These are phyloP conservation scores for Diaporthe ampelina DNA, from an alignment of 2,329 filamentous ascomycete genomes.

Conservation along the genomic window DNA sequence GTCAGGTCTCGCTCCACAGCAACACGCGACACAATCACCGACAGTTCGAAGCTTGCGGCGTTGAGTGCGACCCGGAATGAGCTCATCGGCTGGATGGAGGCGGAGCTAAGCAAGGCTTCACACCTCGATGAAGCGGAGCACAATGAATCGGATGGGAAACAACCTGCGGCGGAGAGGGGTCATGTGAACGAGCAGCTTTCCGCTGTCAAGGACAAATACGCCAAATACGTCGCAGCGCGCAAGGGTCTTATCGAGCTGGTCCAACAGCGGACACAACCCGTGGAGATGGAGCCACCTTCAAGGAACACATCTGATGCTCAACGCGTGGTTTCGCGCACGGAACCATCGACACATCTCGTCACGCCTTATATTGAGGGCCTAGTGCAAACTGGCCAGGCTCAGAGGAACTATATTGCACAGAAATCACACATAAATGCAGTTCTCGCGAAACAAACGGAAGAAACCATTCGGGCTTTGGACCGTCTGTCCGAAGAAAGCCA, in stretches of 20 bases:
- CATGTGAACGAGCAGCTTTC: conserved; percentile 58
- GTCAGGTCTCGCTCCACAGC: conserved; percentile 56
- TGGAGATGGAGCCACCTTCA: conserved; percentile 44
- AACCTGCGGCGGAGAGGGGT: conserved; percentile 39
- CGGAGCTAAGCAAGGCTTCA: conserved; percentile 69
- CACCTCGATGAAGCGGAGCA: conserved; percentile 45
- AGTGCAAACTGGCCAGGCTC: conserved; percentile 65
- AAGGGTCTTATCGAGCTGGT: conserved; percentile 61
- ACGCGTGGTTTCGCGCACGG: conserved; percentile 30
- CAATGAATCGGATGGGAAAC: conserved; percentile 38
- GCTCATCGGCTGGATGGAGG: conserved; percentile 76
- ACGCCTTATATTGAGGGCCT: conserved; percentile 70
- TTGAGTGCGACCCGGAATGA: conserved; percentile 69
- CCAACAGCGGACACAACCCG: conserved; percentile 50
- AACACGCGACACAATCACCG: conserved; percentile 53
- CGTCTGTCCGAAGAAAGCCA: conserved; percentile 74
- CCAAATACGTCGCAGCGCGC: conserved; percentile 64
- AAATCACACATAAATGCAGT: conserved; percentile 68
- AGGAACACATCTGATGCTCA: neutral
- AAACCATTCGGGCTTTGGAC: conserved; percentile 63
- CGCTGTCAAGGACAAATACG: conserved; percentile 67
- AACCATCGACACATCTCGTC: conserved; percentile 59
- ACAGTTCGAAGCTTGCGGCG: conserved; percentile 63
- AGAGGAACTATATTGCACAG: conserved; percentile 70
- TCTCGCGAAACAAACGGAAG: conserved; percentile 65